A percentile compares a stretch with the other conserved stretches of the same genome.
phyloP scores from a whole-genome alignment of 305 asterid genomes.

The Lippia alba region DNA sequence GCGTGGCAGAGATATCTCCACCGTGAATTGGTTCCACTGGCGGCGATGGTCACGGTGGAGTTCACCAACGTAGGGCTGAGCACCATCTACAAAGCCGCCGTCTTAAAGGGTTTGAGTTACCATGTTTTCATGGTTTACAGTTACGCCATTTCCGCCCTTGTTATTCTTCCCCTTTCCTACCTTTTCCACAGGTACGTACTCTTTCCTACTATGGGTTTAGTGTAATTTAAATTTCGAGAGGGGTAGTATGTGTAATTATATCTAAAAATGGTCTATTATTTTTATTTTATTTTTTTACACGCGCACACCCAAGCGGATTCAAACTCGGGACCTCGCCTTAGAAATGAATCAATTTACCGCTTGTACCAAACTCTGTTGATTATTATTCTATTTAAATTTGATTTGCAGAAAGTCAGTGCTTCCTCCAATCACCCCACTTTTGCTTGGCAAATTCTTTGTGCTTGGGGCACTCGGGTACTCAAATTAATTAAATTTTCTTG shows the following conservation, averaged over 20 bases:
- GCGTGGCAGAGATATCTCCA: constrained; percentile 20
- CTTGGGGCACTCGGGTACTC: constrained; percentile 28
- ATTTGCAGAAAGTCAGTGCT: constrained; percentile 21
- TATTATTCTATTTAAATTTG: no score
- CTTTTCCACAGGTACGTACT: constrained; percentile 31
- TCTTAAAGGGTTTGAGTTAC: constrained; percentile 43
- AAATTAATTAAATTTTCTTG: neutral
- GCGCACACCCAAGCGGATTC: no score
- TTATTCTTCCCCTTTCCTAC: constrained; percentile 38
- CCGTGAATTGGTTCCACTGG: constrained; percentile 43
- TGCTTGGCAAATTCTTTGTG: constrained; percentile 7
- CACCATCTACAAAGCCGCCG: constrained; percentile 50
- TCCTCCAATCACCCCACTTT: constrained; percentile 9
- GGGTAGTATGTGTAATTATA: no score
- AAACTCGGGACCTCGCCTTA: no score
- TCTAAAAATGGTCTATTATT: no score
- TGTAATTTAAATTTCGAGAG: no score
- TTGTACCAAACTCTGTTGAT: no score
- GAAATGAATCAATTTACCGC: no score
- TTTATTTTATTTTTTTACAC: no score
- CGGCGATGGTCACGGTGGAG: constrained; percentile 39
- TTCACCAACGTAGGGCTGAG: constrained; percentile 39
- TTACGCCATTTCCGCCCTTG: constrained; percentile 41
- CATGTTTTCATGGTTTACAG: constrained; percentile 44
- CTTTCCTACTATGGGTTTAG: no score